phyloP scores from a whole-genome alignment of 371 early-diverging fungal genomes.

The Paraphysoderma sedebokerense region DNA sequence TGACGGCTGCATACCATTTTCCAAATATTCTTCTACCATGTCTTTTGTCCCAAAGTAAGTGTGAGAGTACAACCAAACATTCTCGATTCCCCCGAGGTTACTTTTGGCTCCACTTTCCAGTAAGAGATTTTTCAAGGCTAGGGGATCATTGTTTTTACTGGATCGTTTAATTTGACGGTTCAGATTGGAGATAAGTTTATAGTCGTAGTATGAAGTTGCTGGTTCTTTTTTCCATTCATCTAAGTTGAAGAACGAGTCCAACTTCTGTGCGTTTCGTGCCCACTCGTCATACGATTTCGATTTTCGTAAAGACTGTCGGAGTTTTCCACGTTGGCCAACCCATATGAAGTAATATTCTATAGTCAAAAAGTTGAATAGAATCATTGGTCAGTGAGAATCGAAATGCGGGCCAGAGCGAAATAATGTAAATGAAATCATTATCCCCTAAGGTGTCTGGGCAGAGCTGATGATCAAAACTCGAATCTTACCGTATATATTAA shows the following conservation, averaged over 20 bases:
- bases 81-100: conserved; percentile 68
- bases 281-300: conserved; percentile 47
- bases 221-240: conserved; percentile 51
- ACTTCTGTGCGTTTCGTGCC: conserved; percentile 40
- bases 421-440: background rate
- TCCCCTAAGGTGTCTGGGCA: conserved; percentile 2
- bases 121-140: conserved; percentile 19
- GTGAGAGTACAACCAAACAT: conserved; percentile 28
- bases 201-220: conserved; percentile 46
- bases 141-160: conserved; percentile 9
- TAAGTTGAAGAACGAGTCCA: conserved; percentile 50
- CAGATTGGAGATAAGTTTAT: conserved; percentile 43
- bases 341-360: conserved; percentile 15
- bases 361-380: background rate
- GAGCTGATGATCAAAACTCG: conserved; percentile 28
- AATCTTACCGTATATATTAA: conserved; percentile 51
- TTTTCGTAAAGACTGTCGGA: conserved; percentile 27
- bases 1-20: conserved; percentile 10
- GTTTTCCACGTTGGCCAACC: conserved; percentile 31
- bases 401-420: conserved; percentile 3
- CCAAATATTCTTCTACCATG: conserved; percentile 16
- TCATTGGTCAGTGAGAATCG: background rate
- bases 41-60: conserved; percentile 23
- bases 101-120: conserved; percentile 49
- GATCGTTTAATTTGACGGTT: conserved; percentile 20